Evolutionary conservation across 2,329 filamentous ascomycete species (phyloP).

Genomic region (Exutisphaerella laricina): DNA sequence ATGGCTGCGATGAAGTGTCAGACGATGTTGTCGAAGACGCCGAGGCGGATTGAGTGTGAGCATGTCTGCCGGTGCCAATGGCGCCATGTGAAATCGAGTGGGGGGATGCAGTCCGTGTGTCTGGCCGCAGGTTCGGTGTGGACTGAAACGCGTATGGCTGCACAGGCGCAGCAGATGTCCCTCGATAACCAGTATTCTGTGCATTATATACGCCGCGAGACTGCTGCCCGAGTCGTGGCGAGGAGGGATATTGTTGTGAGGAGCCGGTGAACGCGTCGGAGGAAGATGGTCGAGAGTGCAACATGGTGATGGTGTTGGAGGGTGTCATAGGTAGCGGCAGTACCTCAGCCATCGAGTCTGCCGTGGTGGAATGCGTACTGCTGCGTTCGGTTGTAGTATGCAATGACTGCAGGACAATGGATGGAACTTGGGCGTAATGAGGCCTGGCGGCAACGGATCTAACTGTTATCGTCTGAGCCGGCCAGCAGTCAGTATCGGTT

Average conservation of each 20-base stretch:
- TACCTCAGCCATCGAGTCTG: conserved; percentile 39
- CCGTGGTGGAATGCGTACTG: conserved; percentile 16
- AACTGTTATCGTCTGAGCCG: conserved; percentile 28
- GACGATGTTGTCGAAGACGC: conserved; percentile 49
- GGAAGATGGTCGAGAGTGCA: conserved; percentile 41
- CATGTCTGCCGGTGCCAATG: conserved; percentile 28
- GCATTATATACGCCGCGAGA: conserved; percentile 41
- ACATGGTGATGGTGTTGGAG: conserved; percentile 46
- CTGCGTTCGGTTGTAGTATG: conserved; percentile 2
- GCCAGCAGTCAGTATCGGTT: conserved; percentile 29
- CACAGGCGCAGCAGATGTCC: conserved; percentile 41
- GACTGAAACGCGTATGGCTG: conserved; percentile 47
- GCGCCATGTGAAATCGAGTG: conserved; percentile 35
- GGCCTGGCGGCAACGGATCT: conserved; percentile 20
- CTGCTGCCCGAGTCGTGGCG: conserved; percentile 38
- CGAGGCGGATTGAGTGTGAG: conserved; percentile 35
- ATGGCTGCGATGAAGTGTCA: conserved; percentile 33
- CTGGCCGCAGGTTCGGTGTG: conserved; percentile 52
- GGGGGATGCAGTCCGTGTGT: conserved; percentile 53
- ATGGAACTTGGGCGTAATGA: conserved; percentile 5
- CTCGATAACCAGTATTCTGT: conserved; percentile 38
- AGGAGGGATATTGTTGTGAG: conserved; percentile 31
- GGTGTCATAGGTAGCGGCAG: conserved; percentile 45
- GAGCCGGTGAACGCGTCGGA: conserved; percentile 43
- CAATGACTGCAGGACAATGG: conserved; percentile 11